phyloP scores from a whole-genome alignment of 805 yeast genomes.

The Candida montana region DNA sequence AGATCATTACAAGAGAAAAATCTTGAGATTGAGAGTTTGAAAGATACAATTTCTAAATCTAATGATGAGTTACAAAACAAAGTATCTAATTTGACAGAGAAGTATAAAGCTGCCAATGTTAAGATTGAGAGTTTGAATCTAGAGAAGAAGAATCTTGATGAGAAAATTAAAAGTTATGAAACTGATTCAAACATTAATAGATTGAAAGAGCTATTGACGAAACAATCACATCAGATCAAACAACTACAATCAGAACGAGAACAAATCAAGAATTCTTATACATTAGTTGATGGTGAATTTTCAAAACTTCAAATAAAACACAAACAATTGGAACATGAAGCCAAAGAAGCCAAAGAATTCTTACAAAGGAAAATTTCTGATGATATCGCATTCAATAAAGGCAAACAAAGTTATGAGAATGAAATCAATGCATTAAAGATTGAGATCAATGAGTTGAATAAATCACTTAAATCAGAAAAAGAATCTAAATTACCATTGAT shows the following conservation, averaged over 20 bases:
- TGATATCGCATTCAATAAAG: constrained; percentile 39
- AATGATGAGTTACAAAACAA: constrained; percentile 32
- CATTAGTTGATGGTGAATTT: constrained; percentile 23
- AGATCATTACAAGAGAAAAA: constrained; percentile 29
- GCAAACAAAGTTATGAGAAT: constrained; percentile 38
- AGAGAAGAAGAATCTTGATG: constrained; percentile 41
- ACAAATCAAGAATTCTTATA: constrained; percentile 24
- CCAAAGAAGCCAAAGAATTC: constrained; percentile 35
- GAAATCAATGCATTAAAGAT: constrained; percentile 34
- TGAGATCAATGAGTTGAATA: constrained; percentile 14
- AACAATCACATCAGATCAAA: constrained; percentile 25
- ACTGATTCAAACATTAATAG: constrained; percentile 32
- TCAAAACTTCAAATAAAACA: constrained; percentile 21
- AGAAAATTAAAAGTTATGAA: constrained; percentile 33
- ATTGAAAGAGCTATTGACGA: constrained; percentile 23
- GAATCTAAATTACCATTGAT: constrained; percentile 26
- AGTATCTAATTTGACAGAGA: constrained; percentile 28
- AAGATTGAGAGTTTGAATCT: constrained; percentile 33
- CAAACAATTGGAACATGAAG: constrained; percentile 41
- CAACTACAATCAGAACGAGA: constrained; percentile 28
- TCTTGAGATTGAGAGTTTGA: constrained; percentile 26
- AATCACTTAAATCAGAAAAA: constrained; percentile 26
- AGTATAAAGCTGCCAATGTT: constrained; percentile 30
- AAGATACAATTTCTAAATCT: constrained; percentile 26
- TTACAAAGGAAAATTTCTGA: constrained; percentile 38